Base-by-base conservation (phyloP, 2,329 filamentous ascomycete species). In the Ilyonectria robusta region DNA sequence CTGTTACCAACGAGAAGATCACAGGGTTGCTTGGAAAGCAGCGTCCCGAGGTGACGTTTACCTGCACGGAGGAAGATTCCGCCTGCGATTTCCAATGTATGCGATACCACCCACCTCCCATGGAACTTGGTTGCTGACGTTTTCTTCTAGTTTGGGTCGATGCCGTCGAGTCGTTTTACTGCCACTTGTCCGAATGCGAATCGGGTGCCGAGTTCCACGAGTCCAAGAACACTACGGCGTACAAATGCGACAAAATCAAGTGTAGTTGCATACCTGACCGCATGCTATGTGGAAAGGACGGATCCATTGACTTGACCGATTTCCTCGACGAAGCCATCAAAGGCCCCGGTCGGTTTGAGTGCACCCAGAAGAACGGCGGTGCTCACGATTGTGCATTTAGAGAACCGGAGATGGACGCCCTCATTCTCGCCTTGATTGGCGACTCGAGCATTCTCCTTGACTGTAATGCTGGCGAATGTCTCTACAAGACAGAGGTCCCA, bases 1-100 rank as follows among this genome's bases (percentile, higher is more conserved):
- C 97, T 80, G 96, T 99, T 72, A 98, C 95, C 62, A 99, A 99
- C 84, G 89, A 90, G 80, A 96, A 97, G 84, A 99, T 99, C 77
- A 86, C 95, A 62, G 91, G 95, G 69, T 91, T 95, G 77, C 87
- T 99, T 55, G 93, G 94, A 75, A 91, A 92, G 50, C 89, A 94
- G 81, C 92, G 93, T 65, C 95, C 96, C 0, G 93, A 99, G 80
- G 96, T 97, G 26, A 99, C 96, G 1, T 99, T 99, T 78, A 94
- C 92, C 33, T 99, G 96, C 81, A 90, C 95, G 76, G 89, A 88
- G 40, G 89, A 93, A 58, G 86, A 90, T 5, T 85, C 88, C 21
- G 90, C 92, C 21, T 99, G 96, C 78, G 96, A 97, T 78, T 99
- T 99, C 74, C 96, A 99, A 81, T 99, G 93, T 94, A 84, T 74